These are phyloP conservation scores for Amanita muscaria DNA, from an alignment of 768 basidiomycete genomes.

Conservation along the genomic window DNA sequence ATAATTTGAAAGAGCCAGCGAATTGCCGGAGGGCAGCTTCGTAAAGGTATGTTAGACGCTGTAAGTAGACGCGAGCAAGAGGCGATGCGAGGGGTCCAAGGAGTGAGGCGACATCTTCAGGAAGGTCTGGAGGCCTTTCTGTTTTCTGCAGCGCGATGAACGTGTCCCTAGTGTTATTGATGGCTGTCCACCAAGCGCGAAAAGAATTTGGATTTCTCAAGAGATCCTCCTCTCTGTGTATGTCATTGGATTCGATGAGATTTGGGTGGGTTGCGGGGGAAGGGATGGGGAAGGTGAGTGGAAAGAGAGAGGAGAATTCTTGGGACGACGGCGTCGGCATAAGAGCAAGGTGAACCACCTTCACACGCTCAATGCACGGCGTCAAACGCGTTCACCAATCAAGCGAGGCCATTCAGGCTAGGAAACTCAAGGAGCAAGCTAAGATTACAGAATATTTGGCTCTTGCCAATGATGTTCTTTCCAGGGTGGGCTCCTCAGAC, in stretches of 20 bases:
- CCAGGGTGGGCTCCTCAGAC: constrained; percentile 40
- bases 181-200: constrained; percentile 87
- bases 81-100: constrained; percentile 77
- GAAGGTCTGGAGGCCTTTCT: constrained; percentile 38
- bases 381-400: constrained; percentile 56
- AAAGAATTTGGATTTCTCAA: constrained; percentile 86
- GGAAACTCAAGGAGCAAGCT: constrained; percentile 58
- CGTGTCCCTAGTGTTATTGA: constrained; percentile 65
- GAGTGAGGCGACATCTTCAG: constrained; percentile 43
- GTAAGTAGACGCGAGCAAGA: constrained; percentile 64
- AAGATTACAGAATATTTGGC: constrained; percentile 72
- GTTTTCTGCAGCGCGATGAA: constrained; percentile 48
- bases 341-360: not conserved
- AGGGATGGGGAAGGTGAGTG: constrained; percentile 79
- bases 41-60: constrained; percentile 86
- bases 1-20: constrained; percentile 86
- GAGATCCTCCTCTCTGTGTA: constrained; percentile 90
- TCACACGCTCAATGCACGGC: constrained; percentile 44
- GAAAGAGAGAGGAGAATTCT: constrained; percentile 40
- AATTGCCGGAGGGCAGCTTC: constrained; percentile 86
- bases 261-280: constrained; percentile 70
- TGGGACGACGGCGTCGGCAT: constrained; percentile 19
- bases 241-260: constrained; percentile 65
- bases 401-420: constrained; percentile 54
- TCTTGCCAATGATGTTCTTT: constrained; percentile 54